Evolutionary conservation across 768 basidiomycete species (phyloP), one percentile per base, ranked within the genome.

Genomic region (Solioccasus polychromus): DNA sequence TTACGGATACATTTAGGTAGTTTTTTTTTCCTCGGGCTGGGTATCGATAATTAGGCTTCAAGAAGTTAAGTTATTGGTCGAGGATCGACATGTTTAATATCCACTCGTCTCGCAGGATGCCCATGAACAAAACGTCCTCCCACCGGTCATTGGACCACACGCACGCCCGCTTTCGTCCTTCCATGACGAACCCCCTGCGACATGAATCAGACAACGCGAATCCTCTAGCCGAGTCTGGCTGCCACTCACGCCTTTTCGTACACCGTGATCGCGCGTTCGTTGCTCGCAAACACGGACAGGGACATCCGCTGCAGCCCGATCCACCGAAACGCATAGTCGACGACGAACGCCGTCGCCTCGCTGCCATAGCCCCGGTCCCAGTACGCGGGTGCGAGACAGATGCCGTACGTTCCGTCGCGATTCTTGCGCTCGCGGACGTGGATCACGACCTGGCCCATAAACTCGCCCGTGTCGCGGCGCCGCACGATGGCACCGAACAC

Each of bases 291-390:
- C 35, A 73, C 71, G 1, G 54, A 59, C 41, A 77, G 56, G 24
- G 73, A 69, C 45, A 77, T 47, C 12, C 73, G 68, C 34, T 73
- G 70, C 51, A 74, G 43, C 22, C 58, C 64, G 38, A 76, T 52
- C 56, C 64, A 64, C 32, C 62, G 45, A 24, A 77, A 77, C 19
- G 62, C 62, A 44, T 74, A 60, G 24, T 73, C 70, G 11, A 73
- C 53, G 26, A 75, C 54, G 50, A 71, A 76, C 25, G 52, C 53
- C 39, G 68, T 67, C 36, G 65, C 64, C 40, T 76, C 72, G 25
- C 59, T 67, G 3, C 74, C 74, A 42, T 68, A 75, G 1, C 74
- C 74, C 15, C 62, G 59, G 11, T 60, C 55, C 69, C 74, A 72
- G 41, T 66, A 68, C 42, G 57, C 29, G 3, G 57, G 55, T 9